phyloP scores from a whole-genome alignment of 2,329 filamentous ascomycete genomes.

The Penicillium occitanis region DNA sequence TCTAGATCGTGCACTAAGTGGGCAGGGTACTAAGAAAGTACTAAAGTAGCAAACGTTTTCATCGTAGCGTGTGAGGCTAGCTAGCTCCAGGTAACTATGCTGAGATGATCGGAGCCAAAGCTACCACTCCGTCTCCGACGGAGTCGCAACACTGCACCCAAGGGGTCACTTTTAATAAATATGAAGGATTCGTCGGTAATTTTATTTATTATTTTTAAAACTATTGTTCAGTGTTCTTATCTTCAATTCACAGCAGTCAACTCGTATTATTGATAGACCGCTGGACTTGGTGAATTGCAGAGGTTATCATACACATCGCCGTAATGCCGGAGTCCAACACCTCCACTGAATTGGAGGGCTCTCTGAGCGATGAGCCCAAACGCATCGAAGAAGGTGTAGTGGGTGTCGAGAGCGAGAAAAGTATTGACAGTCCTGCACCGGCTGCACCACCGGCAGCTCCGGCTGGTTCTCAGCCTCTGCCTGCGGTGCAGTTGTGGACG shows the following conservation, averaged over 20 bases:
- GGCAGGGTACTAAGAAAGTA: background rate
- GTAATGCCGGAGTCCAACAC: constrained; percentile 10
- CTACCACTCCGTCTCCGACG: constrained; percentile 18
- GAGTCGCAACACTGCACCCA: constrained; percentile 7
- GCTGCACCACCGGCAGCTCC: background rate
- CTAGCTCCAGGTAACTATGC: background rate
- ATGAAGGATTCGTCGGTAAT: background rate
- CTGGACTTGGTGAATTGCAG: background rate
- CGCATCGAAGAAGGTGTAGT: background rate
- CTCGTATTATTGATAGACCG: background rate
- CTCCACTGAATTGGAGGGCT: constrained; percentile 4
- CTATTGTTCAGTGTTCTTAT: background rate
- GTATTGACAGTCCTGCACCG: background rate
- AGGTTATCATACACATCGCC: constrained; percentile 6
- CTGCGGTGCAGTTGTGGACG: constrained; percentile 17
- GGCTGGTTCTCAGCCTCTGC: background rate
- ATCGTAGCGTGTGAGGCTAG: background rate
- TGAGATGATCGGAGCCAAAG: constrained; percentile 11
- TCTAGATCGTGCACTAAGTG: background rate
- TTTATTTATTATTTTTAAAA: background rate
- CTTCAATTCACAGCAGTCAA: background rate
- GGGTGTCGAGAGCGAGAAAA: constrained; percentile 3
- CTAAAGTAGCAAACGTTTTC: background rate
- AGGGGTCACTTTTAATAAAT: background rate
- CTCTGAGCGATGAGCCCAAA: constrained; percentile 15